Evolutionary conservation across 768 basidiomycete species (phyloP).

Genomic region (Boletus rufocinnamomeus): DNA sequence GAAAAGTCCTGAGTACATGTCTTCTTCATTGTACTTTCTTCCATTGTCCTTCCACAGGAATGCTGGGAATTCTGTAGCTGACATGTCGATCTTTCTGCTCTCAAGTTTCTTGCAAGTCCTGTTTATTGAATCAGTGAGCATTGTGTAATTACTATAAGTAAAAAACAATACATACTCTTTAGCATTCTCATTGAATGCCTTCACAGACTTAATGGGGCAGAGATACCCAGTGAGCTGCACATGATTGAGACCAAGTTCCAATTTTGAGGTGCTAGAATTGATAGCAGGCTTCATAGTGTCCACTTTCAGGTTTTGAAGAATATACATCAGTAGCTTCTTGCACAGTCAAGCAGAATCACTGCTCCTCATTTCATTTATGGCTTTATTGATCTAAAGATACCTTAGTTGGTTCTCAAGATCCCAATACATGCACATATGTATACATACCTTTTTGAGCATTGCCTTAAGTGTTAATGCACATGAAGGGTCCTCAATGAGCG

Average conservation of each 20-base stretch:
- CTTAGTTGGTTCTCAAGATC: neutral
- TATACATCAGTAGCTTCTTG: neutral
- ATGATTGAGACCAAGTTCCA: neutral
- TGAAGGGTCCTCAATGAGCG: neutral
- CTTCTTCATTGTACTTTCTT: neutral
- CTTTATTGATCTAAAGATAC: neutral
- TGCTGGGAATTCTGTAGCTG: no score
- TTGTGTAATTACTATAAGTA: neutral
- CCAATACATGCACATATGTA: neutral
- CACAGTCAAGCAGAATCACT: neutral
- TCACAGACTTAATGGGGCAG: neutral
- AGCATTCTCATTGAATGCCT: neutral
- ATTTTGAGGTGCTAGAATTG: neutral
- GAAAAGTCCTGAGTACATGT: neutral
- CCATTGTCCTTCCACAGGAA: neutral
- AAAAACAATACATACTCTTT: neutral
- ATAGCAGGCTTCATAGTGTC: neutral
- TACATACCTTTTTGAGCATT: neutral
- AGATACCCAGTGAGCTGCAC: neutral
- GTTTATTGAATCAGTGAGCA: neutral
- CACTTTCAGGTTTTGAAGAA: neutral
- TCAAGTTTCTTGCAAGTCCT: no score
- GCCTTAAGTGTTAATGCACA: neutral
- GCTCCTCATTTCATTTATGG: neutral
- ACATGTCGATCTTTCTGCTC: no score